Conservation (phyloP, 192 early-diverging fungal species). For the Pilaira anomala region DNA sequence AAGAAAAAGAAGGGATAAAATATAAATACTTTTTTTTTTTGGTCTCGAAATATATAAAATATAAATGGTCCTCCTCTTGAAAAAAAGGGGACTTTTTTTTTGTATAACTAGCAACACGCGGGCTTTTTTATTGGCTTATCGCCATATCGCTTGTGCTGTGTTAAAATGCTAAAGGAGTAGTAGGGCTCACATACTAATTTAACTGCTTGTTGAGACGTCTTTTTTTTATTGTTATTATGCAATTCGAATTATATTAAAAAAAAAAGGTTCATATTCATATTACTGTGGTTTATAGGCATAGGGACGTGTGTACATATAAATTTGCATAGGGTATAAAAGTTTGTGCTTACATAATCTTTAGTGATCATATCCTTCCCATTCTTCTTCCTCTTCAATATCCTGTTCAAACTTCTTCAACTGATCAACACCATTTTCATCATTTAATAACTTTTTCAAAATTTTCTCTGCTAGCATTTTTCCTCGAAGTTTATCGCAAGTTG, state of each 20-base stretch:
- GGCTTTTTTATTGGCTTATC: background rate
- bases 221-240: too few relatives aligned
- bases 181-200: too few relatives aligned
- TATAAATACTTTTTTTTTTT: background rate
- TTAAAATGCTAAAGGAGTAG: background rate
- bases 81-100: background rate
- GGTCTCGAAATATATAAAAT: background rate
- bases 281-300: background rate
- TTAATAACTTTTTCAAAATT: conserved; percentile 44
- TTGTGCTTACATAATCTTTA: too few relatives aligned
- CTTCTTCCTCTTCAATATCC: too few relatives aligned
- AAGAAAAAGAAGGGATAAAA: background rate
- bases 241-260: background rate
- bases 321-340: too few relatives aligned
- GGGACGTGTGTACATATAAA: too few relatives aligned
- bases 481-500: conserved; percentile 44
- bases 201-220: too few relatives aligned
- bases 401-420: too few relatives aligned
- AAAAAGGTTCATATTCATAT: background rate
- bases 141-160: background rate
- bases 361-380: too few relatives aligned
- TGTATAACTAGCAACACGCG: background rate
- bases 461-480: conserved; percentile 50
- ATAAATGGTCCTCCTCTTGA: background rate
- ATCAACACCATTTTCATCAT: too few relatives aligned